Evolutionary conservation across 768 basidiomycete species (phyloP).

Genomic region (Suillus ampliporus): DNA sequence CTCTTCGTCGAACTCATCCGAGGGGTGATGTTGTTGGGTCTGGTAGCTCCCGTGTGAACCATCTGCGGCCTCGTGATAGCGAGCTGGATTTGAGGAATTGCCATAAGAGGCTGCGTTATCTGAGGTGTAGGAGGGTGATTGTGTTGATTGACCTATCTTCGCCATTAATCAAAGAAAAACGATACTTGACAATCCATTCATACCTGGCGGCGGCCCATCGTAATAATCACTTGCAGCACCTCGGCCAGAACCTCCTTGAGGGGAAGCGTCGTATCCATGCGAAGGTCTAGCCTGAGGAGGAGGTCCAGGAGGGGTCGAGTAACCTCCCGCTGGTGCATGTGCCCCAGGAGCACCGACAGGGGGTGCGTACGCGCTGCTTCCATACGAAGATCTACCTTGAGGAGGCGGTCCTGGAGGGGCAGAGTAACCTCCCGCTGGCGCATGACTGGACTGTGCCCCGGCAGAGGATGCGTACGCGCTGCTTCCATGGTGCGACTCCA

Average conservation of each 20-base stretch:
- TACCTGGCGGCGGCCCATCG: slow-evolving; percentile 5
- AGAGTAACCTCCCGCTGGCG: no score
- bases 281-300: slow-evolving; percentile 1
- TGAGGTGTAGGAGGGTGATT: slow-evolving; percentile 26
- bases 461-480: slow-evolving; percentile 4
- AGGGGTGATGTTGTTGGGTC: slow-evolving; percentile 13
- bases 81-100: slow-evolving; percentile 19
- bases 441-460: background rate
- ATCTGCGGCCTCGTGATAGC: slow-evolving; percentile 23
- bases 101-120: slow-evolving; percentile 23
- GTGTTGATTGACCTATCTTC: slow-evolving; percentile 19
- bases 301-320: slow-evolving; percentile 1
- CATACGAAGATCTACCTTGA: background rate
- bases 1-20: slow-evolving; percentile 14
- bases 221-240: slow-evolving; percentile 14
- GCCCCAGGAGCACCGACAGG: slow-evolving; percentile 11
- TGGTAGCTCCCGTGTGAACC: slow-evolving; percentile 31
- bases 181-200: background rate
- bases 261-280: background rate
- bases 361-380: slow-evolving; percentile 9
- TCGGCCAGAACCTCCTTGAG: slow-evolving; percentile 1
- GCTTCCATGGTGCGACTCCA: background rate
- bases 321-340: slow-evolving; percentile 5
- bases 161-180: background rate
- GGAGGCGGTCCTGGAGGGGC: no score